These are phyloP conservation scores for Fraxinus excelsior DNA, from an alignment of 257 asterid species.

Conservation along the genomic window DNA sequence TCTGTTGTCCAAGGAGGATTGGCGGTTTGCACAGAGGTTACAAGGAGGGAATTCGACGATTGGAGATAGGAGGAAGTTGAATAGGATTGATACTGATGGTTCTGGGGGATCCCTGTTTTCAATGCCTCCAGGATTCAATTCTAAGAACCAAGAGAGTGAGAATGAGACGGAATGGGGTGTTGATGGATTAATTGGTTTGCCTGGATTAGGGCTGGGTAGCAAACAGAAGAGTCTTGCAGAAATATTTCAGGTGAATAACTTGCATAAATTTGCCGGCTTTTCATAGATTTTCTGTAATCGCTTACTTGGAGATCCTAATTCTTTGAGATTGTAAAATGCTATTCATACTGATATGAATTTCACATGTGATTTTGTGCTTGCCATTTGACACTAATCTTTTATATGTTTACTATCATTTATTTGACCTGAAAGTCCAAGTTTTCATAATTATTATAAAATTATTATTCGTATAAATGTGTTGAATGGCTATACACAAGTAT, in stretches of 20 bases:
- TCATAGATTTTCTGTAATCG: neutral
- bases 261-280: neutral
- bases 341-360: neutral
- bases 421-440: neutral
- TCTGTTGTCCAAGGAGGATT: constrained; percentile 50
- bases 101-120: constrained; percentile 46
- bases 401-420: neutral
- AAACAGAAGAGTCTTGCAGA: constrained; percentile 60
- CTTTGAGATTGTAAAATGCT: neutral
- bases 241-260: constrained; percentile 57
- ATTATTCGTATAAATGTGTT: neutral
- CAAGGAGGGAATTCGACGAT: constrained; percentile 45
- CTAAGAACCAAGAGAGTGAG: constrained; percentile 15
- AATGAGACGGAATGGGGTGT: constrained; percentile 55
- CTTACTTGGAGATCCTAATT: neutral
- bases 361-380: neutral
- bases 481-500: too few relatives aligned
- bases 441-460: too few relatives aligned
- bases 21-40: constrained; percentile 45
- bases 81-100: constrained; percentile 16
- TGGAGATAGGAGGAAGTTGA: constrained; percentile 61
- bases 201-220: constrained; percentile 51
- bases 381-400: neutral
- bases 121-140: constrained; percentile 47
- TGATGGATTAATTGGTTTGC: constrained; percentile 62